Base-by-base conservation (phyloP, 371 early-diverging fungal genomes). In the Haplosporangium sp. region DNA sequence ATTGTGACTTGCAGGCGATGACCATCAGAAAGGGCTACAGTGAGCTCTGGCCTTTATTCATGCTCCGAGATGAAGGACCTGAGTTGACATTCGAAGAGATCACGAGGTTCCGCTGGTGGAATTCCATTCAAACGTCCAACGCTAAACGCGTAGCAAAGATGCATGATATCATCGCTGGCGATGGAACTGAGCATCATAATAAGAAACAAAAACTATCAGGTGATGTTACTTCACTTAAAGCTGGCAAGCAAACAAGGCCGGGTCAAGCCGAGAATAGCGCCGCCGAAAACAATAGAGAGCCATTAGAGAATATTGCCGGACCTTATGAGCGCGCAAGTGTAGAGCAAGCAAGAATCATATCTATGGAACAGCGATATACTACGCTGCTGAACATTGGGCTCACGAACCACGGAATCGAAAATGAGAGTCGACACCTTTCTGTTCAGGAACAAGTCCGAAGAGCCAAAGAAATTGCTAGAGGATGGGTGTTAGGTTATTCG, bases 1-100 rank as follows among this genome's bases (percentile, higher is more conserved):
- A 76, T 44, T 64, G 61, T 20, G 71, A 76, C 37, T 47, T 71
- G 9, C 76, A 76, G 39, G 76, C 71, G 8, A 71, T 76, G 13
- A 76, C 76, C 7, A 11, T 76, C 34, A 48, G 76, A 0, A 40
- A 8, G 15, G 70, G 52, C 1, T 76, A 76, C 20, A 11, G 15
- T 0, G 71, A 70, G 8, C 67, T 76, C 5, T 76, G 76, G 76
- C 67, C 76, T 0, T 44, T 67, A 45, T 76, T 67, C 38, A 6
- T 76, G 40, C 35, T 76, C 35, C 40, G 67, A 2, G 71, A 71
- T 42, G 76, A 76, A 47, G 67, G 66, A 11, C 47, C 37, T 2
- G 70, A 65, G 27, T 37, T 45, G 3, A 38, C n/a, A 2, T n/a
- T 19, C 2, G 34, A 61, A 10, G 7, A 34, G 27, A 11, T 58